A percentile compares a stretch with the other conserved stretches of the same genome.
phyloP scores from a whole-genome alignment of 2,329 filamentous ascomycete genomes.

The Aspergillus sp. region DNA sequence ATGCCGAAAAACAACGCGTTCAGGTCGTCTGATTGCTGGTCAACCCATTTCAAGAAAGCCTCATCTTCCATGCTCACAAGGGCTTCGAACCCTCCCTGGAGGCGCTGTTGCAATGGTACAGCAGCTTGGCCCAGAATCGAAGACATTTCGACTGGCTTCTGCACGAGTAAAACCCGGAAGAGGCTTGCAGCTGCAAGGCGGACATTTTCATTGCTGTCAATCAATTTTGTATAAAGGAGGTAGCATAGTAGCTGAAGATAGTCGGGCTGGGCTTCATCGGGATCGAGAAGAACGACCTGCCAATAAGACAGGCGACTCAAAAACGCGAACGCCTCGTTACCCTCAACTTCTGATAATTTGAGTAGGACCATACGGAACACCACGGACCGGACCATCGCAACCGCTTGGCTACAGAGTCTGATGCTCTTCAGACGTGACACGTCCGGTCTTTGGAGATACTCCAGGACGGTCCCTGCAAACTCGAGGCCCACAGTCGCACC shows the following conservation, averaged over 20 bases:
- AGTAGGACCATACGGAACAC: conserved; percentile 79
- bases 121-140: conserved; percentile 71
- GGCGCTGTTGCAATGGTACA: conserved; percentile 65
- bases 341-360: conserved; percentile 79
- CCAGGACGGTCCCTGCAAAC: conserved; percentile 78
- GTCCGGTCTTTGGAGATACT: conserved; percentile 84
- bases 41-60: conserved; percentile 83
- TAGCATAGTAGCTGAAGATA: conserved; percentile 87
- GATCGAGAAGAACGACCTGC: conserved; percentile 85
- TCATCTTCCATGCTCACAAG: conserved; percentile 87
- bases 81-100: conserved; percentile 76
- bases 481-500: conserved; percentile 81
- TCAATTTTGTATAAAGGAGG: conserved; percentile 83
- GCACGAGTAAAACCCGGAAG: conserved; percentile 88
- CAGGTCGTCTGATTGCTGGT: conserved; percentile 73
- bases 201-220: conserved; percentile 66
- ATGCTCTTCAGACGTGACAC: conserved; percentile 80
- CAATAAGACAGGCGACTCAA: conserved; percentile 89
- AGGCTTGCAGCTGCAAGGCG: conserved; percentile 77
- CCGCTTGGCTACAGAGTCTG: conserved; percentile 82
- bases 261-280: conserved; percentile 74
- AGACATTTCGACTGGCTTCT: conserved; percentile 81
- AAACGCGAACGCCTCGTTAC: conserved; percentile 66
- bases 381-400: conserved; percentile 70
- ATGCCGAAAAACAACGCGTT: conserved; percentile 80